Base-by-base conservation (phyloP, 495 filamentous ascomycete species). In the Tuber borchii region DNA sequence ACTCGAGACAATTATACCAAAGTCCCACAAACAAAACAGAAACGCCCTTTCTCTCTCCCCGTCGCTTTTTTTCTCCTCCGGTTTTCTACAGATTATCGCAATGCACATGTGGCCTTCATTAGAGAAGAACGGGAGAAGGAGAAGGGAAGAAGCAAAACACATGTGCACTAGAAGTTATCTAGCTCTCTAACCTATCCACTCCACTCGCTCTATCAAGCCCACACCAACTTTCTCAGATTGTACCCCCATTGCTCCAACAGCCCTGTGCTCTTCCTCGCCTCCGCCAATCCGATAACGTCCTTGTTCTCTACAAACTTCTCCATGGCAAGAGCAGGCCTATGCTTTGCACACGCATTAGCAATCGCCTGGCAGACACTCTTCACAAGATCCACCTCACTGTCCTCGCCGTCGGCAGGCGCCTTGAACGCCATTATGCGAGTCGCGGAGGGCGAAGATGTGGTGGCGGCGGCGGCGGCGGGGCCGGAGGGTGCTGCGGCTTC, bases 221-320 rank as follows among this genome's bases (percentile, higher is more conserved):
- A 97, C 39, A 97, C 92, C 83, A 97, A 84, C 87, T 92, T 94
- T 88, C 95, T 97, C 71, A 97, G 86, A 75, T 90, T 90, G 86
- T 97, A 92, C 16, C 92, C 91, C 81, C 94, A 83, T 83, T 93
- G 89, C 86, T 99, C 94, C 68, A 99, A 82, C 81, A 94, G 86
- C 9, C 93, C 92, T 4, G 95, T 97, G 74, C 90, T 93, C 85
- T 89, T 93, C 89, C 88, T 93, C 76, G 95, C 95, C 82, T 97
- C 93, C 4, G 87, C 88, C 76, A 95, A 81, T 8, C 89, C 90
- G 46, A 97, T 93, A 69, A 97, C 91, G 83, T 96, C 92, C 22
- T 86, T 89, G 74, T 90, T 87, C 80, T 93, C 89, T 34, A 95
- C 85, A 61, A 88, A 84, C 22, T 80, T 81, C 48, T 78, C 73